Percentiles rank a stretch among this genome's conserved stretches.
Evolutionary conservation across 2,329 filamentous ascomycete genomes (phyloP).

Genomic region (Colletotrichum chlorophyti): DNA sequence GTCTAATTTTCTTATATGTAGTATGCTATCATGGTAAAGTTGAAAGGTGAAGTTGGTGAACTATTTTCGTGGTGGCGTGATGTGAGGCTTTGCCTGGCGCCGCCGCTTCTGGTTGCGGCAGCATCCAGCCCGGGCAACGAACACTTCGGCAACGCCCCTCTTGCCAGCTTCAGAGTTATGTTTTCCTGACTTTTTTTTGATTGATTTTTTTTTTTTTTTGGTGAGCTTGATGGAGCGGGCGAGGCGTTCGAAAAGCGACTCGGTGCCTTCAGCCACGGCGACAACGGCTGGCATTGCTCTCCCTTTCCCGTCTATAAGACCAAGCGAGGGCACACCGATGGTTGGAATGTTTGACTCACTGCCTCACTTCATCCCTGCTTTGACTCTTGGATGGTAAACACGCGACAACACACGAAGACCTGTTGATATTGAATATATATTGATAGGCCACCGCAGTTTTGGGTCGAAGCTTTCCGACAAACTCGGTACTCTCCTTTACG

Average conservation of each 20-base stretch:
- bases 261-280: neutral
- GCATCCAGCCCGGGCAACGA: no score
- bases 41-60: neutral
- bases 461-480: neutral
- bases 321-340: neutral
- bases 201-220: no score
- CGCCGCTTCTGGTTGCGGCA: neutral
- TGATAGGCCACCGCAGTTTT: neutral
- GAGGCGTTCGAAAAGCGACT: neutral
- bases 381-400: neutral
- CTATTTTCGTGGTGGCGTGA: neutral
- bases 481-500: neutral
- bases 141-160: no score
- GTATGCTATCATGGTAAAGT: neutral
- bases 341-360: constrained; percentile 4
- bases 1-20: no score
- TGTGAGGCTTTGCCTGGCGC: neutral
- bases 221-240: neutral
- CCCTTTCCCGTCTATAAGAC: constrained; percentile 10
- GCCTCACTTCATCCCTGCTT: constrained; percentile 15
- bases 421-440: neutral
- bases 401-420: neutral
- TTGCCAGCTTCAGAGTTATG: no score
- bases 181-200: no score
- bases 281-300: neutral